These are phyloP conservation scores for Penicillium decumbens DNA, from an alignment of 2,329 filamentous ascomycete genomes.

Conservation along the genomic window DNA sequence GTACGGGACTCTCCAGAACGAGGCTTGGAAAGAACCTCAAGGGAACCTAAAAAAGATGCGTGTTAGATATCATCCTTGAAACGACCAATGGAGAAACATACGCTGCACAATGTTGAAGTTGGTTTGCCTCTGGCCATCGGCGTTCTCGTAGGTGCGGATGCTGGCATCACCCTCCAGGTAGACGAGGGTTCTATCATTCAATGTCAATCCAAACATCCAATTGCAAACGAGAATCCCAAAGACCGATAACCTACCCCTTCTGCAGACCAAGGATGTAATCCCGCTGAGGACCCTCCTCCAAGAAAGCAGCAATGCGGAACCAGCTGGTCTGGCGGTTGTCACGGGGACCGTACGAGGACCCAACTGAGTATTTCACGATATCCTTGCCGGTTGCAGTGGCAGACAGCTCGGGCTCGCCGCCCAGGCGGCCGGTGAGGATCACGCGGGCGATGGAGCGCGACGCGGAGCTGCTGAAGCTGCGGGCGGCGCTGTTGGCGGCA, in stretches of 20 bases:
- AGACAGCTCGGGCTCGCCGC: slow-evolving; percentile 68
- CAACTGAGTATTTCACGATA: slow-evolving; percentile 55
- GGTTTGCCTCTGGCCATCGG: slow-evolving; percentile 61
- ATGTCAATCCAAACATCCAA: slow-evolving; percentile 4
- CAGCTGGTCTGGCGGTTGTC: slow-evolving; percentile 76
- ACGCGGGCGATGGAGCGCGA: slow-evolving; percentile 67
- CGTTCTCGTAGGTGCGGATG: slow-evolving; percentile 63
- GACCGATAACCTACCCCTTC: slow-evolving; percentile 69
- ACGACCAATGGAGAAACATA: slow-evolving; percentile 46
- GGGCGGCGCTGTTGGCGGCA: slow-evolving; percentile 44
- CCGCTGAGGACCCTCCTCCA: slow-evolving; percentile 59
- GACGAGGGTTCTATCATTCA: slow-evolving; percentile 61
- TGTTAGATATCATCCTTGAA: neutral
- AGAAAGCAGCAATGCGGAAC: slow-evolving; percentile 75
- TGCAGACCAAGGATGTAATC: slow-evolving; percentile 68
- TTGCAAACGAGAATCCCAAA: no score
- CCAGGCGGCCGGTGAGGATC: slow-evolving; percentile 81
- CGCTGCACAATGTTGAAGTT: slow-evolving; percentile 71
- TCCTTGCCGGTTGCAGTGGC: slow-evolving; percentile 67
- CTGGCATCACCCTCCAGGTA: slow-evolving; percentile 78
- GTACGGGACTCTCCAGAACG: neutral
- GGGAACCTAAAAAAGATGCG: slow-evolving; percentile 18
- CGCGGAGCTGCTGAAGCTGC: slow-evolving; percentile 69
- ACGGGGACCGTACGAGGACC: slow-evolving; percentile 59
- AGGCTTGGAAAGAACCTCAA: slow-evolving; percentile 37